Evolutionary conservation across 345 rosid species (phyloP).

Genomic region (Eucalyptus paniculata): DNA sequence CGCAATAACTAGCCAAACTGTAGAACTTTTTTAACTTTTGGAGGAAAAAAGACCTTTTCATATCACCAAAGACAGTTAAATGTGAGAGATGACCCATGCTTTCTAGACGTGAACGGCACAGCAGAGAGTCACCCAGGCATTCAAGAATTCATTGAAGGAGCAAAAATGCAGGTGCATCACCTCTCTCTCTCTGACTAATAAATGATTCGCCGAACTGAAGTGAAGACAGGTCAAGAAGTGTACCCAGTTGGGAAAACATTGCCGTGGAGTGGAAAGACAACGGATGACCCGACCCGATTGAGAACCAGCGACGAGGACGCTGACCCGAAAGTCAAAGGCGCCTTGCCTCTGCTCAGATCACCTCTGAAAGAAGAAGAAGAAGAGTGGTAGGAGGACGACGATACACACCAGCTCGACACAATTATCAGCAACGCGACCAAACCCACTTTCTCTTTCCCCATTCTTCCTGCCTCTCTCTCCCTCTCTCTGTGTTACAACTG

Average conservation of each 20-base stretch:
- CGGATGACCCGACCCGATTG: slow-evolving; percentile 41
- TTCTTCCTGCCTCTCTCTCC: neutral
- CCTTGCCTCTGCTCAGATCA: neutral
- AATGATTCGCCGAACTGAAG: neutral
- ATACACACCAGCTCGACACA: neutral
- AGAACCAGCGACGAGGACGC: neutral
- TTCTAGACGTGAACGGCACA: neutral
- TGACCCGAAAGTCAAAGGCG: neutral
- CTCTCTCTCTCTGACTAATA: neutral
- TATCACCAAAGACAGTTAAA: neutral
- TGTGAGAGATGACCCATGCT: neutral
- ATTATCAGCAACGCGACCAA: neutral
- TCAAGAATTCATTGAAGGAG: neutral
- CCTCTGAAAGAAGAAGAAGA: neutral
- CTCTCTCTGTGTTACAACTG: neutral
- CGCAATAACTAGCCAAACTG: neutral
- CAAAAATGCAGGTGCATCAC: neutral
- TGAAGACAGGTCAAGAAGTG: neutral
- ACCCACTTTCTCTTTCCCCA: slow-evolving; percentile 9
- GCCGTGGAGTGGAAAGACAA: slow-evolving; percentile 59
- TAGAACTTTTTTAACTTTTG: neutral
- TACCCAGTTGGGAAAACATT: slow-evolving; percentile 52
- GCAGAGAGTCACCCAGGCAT: neutral
- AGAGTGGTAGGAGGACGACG: neutral
- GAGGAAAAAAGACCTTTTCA: neutral